phyloP scores from a whole-genome alignment of 2,329 filamentous ascomycete genomes.

The Alternaria arborescens region DNA sequence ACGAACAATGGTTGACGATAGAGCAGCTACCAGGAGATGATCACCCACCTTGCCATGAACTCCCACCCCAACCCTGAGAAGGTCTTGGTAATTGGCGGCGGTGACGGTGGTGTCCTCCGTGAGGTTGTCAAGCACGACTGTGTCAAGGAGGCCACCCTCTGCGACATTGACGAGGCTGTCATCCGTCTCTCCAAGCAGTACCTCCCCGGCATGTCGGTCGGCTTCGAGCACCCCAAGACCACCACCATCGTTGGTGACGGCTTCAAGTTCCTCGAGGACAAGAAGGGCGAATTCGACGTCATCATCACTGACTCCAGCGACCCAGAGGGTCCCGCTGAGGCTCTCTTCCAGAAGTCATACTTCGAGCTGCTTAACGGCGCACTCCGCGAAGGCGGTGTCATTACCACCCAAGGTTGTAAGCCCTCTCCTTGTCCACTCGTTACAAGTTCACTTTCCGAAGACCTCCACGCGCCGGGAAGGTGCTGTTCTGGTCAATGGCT shows the following conservation, averaged over 20 bases:
- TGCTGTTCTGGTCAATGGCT: constrained; percentile 31
- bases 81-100: constrained; percentile 96
- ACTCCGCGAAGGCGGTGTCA: constrained; percentile 93
- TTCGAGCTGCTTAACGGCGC: constrained; percentile 92
- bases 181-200: constrained; percentile 98
- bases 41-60: constrained; percentile 97
- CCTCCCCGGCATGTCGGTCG: constrained; percentile 90
- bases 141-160: constrained; percentile 94
- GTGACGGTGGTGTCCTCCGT: constrained; percentile 95
- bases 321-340: constrained; percentile 95
- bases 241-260: constrained; percentile 94
- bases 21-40: constrained; percentile 95
- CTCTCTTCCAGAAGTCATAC: constrained; percentile 98
- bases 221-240: constrained; percentile 93
- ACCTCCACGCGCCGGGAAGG: constrained; percentile 25
- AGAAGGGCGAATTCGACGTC: constrained; percentile 97
- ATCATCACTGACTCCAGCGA: constrained; percentile 99
- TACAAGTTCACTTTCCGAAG: constrained; percentile 24
- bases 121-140: constrained; percentile 99
- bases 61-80: constrained; percentile 98
- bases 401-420: constrained; percentile 99
- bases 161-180: constrained; percentile 99
- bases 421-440: constrained; percentile 63
- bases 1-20: constrained; percentile 23
- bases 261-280: constrained; percentile 97